Conservation (phyloP, 2,329 filamentous ascomycete genomes). For the Keithomyces neogunnii region DNA sequence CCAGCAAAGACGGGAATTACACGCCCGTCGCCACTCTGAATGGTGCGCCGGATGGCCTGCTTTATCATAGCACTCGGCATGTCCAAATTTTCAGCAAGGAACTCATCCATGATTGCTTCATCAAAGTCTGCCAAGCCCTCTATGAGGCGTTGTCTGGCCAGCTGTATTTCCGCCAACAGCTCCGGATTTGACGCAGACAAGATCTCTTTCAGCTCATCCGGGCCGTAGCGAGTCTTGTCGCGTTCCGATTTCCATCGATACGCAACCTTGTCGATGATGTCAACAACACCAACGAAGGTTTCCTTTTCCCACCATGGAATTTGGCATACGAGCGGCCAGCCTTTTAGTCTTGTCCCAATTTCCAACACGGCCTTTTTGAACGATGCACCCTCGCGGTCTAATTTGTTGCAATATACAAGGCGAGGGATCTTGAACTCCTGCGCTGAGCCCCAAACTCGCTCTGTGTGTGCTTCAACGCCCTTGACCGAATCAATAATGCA, state of each 20-base stretch:
- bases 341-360: constrained; percentile 68
- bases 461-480: constrained; percentile 92
- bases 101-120: constrained; percentile 75
- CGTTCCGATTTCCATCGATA: constrained; percentile 56
- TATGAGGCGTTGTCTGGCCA: constrained; percentile 68
- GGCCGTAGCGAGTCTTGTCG: constrained; percentile 27
- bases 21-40: constrained; percentile 59
- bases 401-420: constrained; percentile 69
- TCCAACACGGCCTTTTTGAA: constrained; percentile 83
- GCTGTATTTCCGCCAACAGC: constrained; percentile 59
- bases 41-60: constrained; percentile 63
- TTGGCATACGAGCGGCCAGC: constrained; percentile 86
- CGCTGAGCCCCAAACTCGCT: constrained; percentile 91
- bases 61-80: constrained; percentile 61
- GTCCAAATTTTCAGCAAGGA: constrained; percentile 69
- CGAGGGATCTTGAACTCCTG: constrained; percentile 78
- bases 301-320: constrained; percentile 91
- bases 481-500: constrained; percentile 89
- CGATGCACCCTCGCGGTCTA: constrained; percentile 67
- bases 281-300: constrained; percentile 73
- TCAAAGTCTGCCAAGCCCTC: constrained; percentile 85
- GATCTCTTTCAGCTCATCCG: constrained; percentile 25
- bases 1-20: constrained; percentile 84
- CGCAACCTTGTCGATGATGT: constrained; percentile 68
- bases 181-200: constrained; percentile 37